A percentile compares a stretch with the other conserved stretches of the same genome.
phyloP scores from a whole-genome alignment of 371 early-diverging fungal species.

The Aphelidium insulamus region DNA sequence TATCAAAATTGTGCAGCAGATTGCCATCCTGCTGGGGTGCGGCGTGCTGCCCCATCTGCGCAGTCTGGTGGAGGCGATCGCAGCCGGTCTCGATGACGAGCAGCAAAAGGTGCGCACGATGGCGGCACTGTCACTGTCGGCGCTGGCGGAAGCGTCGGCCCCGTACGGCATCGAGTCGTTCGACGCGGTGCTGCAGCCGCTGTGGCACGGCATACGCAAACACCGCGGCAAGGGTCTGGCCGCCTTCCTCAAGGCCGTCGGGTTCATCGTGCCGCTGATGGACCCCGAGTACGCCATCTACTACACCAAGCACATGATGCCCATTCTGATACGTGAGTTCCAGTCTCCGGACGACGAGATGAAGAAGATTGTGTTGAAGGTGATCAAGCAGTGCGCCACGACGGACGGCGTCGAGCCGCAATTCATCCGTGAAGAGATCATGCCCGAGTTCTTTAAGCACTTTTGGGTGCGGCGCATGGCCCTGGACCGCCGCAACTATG shows the following conservation, averaged over 20 bases:
- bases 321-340: conserved; percentile 80
- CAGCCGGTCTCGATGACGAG: conserved; percentile 78
- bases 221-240: conserved; percentile 90
- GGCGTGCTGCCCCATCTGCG: conserved; percentile 85
- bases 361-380: conserved; percentile 91
- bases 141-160: conserved; percentile 87
- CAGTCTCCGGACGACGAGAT: conserved; percentile 92
- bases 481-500: conserved; percentile 72
- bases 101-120: conserved; percentile 89
- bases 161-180: conserved; percentile 97
- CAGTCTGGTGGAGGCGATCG: conserved; percentile 72
- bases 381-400: conserved; percentile 83
- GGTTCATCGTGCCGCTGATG: conserved; percentile 92
- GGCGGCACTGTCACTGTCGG: conserved; percentile 79
- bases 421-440: conserved; percentile 65
- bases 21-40: conserved; percentile 80
- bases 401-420: conserved; percentile 73
- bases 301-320: conserved; percentile 81
- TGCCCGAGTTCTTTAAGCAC: conserved; percentile 82
- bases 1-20: conserved; percentile 89
- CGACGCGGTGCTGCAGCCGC: conserved; percentile 63
- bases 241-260: conserved; percentile 93
- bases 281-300: conserved; percentile 80
- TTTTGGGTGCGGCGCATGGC: conserved; percentile 97
- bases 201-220: conserved; percentile 81